Conservation (phyloP, 179 eudicot genomes). For the Drosera spatulata region DNA sequence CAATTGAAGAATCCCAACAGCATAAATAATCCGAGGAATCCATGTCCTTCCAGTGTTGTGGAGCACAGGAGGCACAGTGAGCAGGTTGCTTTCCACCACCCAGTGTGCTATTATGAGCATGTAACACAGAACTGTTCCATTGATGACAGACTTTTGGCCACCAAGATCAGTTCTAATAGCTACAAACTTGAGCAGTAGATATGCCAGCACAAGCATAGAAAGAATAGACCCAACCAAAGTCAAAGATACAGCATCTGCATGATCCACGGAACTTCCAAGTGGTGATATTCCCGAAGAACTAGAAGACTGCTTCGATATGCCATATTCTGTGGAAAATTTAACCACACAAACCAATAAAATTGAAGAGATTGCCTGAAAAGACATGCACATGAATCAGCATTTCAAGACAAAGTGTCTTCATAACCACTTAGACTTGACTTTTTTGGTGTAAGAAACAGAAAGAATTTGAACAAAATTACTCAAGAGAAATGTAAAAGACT, state of each 20-base stretch:
- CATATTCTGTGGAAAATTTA: constrained; percentile 62
- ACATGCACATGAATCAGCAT: constrained; percentile 8
- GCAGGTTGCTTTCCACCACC: constrained; percentile 48
- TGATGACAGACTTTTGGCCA: constrained; percentile 35
- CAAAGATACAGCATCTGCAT: constrained; percentile 31
- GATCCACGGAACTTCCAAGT: constrained; percentile 30
- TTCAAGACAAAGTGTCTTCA: not conserved
- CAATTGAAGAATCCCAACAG: constrained; percentile 51
- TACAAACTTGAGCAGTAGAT: constrained; percentile 32
- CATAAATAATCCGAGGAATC: constrained; percentile 64
- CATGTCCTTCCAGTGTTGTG: constrained; percentile 25
- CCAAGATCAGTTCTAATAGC: constrained; percentile 17
- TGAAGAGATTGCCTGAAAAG: constrained; percentile 53
- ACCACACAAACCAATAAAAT: constrained; percentile 41
- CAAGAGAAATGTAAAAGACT: not conserved
- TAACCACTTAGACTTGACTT: not conserved
- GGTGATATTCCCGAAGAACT: constrained; percentile 32
- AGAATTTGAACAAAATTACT: not conserved
- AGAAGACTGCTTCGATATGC: constrained; percentile 64
- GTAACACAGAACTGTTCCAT: constrained; percentile 49
- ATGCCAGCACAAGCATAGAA: constrained; percentile 41
- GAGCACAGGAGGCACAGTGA: constrained; percentile 20
- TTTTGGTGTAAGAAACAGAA: too few relatives aligned
- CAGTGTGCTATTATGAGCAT: constrained; percentile 54
- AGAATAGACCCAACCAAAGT: constrained; percentile 39